Percentiles rank a stretch among this genome's conserved stretches.
Conservation (phyloP, 2,329 filamentous ascomycete species). For the Talaromyces pinophilus region DNA sequence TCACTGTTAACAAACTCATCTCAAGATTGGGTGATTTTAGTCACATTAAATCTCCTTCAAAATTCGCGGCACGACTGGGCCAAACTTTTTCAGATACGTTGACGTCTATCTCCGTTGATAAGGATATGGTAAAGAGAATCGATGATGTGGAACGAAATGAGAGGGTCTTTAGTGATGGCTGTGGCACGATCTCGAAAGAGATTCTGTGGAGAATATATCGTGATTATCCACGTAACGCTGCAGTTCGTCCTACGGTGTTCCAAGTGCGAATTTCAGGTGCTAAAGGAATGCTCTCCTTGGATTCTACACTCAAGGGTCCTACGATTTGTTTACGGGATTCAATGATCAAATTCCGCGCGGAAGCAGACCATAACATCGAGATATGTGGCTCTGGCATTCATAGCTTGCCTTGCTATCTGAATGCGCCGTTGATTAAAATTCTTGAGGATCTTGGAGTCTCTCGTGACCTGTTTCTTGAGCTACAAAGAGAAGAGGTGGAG, state of each 20-base stretch:
- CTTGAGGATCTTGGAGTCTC: slow-evolving; percentile 73
- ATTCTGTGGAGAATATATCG: slow-evolving; percentile 64
- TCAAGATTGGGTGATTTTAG: slow-evolving; percentile 53
- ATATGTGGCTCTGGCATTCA: slow-evolving; percentile 61
- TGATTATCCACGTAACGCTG: slow-evolving; percentile 30
- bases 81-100: slow-evolving; percentile 75
- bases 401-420: slow-evolving; percentile 70
- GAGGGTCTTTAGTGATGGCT: slow-evolving; percentile 75
- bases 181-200: slow-evolving; percentile 68
- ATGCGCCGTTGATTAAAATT: slow-evolving; percentile 82
- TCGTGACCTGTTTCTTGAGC: slow-evolving; percentile 59
- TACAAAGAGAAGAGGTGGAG: slow-evolving; percentile 65
- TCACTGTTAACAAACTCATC: slow-evolving; percentile 46
- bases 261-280: slow-evolving; percentile 74
- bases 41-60: slow-evolving; percentile 56
- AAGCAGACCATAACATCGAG: slow-evolving; percentile 29
- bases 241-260: slow-evolving; percentile 45
- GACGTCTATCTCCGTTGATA: slow-evolving; percentile 57
- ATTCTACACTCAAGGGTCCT: slow-evolving; percentile 60
- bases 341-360: slow-evolving; percentile 71
- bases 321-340: slow-evolving; percentile 66
- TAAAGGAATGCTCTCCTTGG: slow-evolving; percentile 77
- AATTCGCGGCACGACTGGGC: slow-evolving; percentile 61
- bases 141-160: slow-evolving; percentile 32
- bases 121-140: slow-evolving; percentile 27